A percentile compares a stretch with the other conserved stretches of the same genome.
Evolutionary conservation across 208 protist species (phyloP).

Genomic region (Angomonas ambiguus): DNA sequence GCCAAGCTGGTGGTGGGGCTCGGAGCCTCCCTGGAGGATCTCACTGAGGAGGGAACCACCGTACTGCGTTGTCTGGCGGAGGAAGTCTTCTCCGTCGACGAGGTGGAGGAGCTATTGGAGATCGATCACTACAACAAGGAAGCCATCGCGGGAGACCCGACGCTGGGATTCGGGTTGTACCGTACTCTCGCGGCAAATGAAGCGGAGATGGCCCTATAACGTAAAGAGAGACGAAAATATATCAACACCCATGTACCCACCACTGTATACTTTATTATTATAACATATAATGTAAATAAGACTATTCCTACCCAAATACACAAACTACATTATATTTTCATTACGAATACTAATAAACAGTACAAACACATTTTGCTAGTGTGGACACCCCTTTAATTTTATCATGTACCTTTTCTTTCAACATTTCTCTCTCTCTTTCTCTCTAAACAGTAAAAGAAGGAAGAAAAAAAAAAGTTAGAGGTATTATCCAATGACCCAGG

Average conservation of each 20-base stretch:
- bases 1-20: conserved; percentile 48
- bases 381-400: no score
- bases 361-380: no score
- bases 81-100: conserved; percentile 25
- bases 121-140: conserved; percentile 25
- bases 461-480: background rate
- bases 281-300: no score
- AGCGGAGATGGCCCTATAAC: background rate
- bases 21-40: conserved; percentile 46
- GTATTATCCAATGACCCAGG: background rate
- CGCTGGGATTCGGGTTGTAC: conserved; percentile 31
- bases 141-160: conserved; percentile 31
- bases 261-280: no score
- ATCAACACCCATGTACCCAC: background rate
- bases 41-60: conserved; percentile 30
- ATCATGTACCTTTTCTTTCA: no score
- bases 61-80: conserved; percentile 36
- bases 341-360: no score
- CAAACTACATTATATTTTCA: no score
- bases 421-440: background rate
- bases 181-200: conserved; percentile 1
- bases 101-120: conserved; percentile 27
- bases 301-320: no score
- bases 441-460: background rate
- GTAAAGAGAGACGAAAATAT: background rate